These are phyloP conservation scores for Hymenoscyphus occultus DNA, from an alignment of 2,329 filamentous ascomycete species.

Conservation along the genomic window DNA sequence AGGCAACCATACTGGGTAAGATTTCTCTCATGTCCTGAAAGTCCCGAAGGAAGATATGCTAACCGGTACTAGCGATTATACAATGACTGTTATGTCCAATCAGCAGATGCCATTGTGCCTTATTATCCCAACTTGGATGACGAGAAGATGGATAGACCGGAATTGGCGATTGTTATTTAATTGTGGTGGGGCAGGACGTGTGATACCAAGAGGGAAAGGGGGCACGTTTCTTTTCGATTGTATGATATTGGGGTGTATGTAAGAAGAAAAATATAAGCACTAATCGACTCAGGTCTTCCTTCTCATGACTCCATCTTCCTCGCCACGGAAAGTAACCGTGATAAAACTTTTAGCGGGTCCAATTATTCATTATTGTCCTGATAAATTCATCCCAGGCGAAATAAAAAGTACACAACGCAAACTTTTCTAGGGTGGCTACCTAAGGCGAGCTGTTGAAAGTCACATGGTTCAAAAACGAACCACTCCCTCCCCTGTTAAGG, in stretches of 20 bases:
- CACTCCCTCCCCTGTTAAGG: too few relatives aligned
- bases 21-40: not conserved
- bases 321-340: too few relatives aligned
- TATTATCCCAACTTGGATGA: conserved; percentile 89
- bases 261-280: not conserved
- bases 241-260: not conserved
- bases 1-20: conserved; percentile 80
- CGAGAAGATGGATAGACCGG: conserved; percentile 72
- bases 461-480: too few relatives aligned
- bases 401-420: too few relatives aligned
- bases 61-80: conserved; percentile 59
- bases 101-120: conserved; percentile 90
- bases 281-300: not conserved
- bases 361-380: too few relatives aligned
- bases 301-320: not conserved
- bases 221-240: not conserved
- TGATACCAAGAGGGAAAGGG: not conserved
- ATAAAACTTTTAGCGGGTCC: too few relatives aligned
- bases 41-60: not conserved
- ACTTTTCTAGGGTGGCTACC: too few relatives aligned
- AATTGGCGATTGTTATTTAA: conserved; percentile 79
- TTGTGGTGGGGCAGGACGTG: not conserved
- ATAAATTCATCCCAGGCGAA: too few relatives aligned
- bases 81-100: conserved; percentile 94
- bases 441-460: too few relatives aligned